Conservation (phyloP, 1,139 yeast species). For the Geotrichum fermentans region DNA sequence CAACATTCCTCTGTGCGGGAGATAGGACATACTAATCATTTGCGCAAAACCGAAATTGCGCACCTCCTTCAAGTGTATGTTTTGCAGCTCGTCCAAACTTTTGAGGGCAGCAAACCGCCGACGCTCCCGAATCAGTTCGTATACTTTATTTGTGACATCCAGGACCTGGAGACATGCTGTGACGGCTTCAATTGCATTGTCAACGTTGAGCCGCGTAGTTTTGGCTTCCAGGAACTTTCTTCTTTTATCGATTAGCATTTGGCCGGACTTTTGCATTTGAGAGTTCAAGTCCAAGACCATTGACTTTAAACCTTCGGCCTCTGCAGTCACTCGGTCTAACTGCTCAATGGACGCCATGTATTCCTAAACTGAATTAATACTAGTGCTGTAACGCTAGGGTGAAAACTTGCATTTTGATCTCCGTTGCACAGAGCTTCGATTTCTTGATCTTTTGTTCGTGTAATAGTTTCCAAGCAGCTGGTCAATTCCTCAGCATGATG, state of each 20-base stretch:
- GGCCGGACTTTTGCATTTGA: slow-evolving; percentile 37
- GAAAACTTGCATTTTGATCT: slow-evolving; percentile 48
- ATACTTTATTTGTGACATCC: slow-evolving; percentile 80
- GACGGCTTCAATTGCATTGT: slow-evolving; percentile 37
- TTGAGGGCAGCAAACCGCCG: slow-evolving; percentile 85
- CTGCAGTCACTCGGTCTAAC: slow-evolving; percentile 52
- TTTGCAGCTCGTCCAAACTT: slow-evolving; percentile 67
- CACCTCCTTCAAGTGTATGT: slow-evolving; percentile 61
- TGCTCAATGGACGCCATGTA: slow-evolving; percentile 49
- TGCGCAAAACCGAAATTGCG: slow-evolving; percentile 73
- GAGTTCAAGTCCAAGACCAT: slow-evolving; percentile 50
- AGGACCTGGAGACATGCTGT: slow-evolving; percentile 69
- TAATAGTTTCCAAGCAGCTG: slow-evolving; percentile 52
- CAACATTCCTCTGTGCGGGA: too few species aligned
- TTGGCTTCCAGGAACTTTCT: slow-evolving; percentile 32
- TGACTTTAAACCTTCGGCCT: slow-evolving; percentile 51
- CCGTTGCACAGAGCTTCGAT: slow-evolving; percentile 57
- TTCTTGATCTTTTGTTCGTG: slow-evolving; percentile 57
- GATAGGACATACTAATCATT: slow-evolving; percentile 28
- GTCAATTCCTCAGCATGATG: slow-evolving; percentile 56
- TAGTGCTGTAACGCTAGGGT: neutral
- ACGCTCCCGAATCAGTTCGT: slow-evolving; percentile 68
- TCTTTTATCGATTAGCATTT: slow-evolving; percentile 23
- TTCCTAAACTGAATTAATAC: slow-evolving; percentile 26
- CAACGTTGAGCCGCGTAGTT: slow-evolving; percentile 34